phyloP scores from a whole-genome alignment of 2,329 filamentous ascomycete species.

The Hypomyces rosellus region DNA sequence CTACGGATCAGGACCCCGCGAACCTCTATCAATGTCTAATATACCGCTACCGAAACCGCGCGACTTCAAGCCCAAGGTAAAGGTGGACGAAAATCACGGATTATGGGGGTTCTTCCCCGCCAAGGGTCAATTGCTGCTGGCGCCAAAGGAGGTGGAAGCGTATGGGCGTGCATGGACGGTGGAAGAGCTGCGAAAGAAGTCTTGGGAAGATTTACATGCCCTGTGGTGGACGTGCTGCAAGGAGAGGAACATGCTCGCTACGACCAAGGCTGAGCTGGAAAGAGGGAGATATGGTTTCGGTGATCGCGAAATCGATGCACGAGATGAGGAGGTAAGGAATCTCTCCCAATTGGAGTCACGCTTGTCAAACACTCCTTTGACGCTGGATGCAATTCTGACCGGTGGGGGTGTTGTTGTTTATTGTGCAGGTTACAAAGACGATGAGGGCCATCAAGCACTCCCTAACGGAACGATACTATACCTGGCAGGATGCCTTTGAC shows the following conservation, averaged over 20 bases:
- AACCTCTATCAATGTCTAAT: slow-evolving; percentile 67
- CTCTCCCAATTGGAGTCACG: too few relatives aligned
- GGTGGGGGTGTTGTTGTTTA: background rate
- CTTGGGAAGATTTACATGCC: slow-evolving; percentile 85
- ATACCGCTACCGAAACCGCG: slow-evolving; percentile 65
- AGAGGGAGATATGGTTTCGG: slow-evolving; percentile 69
- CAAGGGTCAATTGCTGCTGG: slow-evolving; percentile 60
- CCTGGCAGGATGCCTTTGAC: slow-evolving; percentile 70
- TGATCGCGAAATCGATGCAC: slow-evolving; percentile 54
- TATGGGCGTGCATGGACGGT: slow-evolving; percentile 81
- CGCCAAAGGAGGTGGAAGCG: slow-evolving; percentile 61
- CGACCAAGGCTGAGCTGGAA: slow-evolving; percentile 62
- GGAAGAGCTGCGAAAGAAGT: slow-evolving; percentile 80
- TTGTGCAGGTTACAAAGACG: slow-evolving; percentile 61
- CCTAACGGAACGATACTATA: slow-evolving; percentile 81
- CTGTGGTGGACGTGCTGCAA: slow-evolving; percentile 94
- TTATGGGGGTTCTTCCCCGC: slow-evolving; percentile 88
- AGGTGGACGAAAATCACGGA: slow-evolving; percentile 69
- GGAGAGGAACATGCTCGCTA: slow-evolving; percentile 85
- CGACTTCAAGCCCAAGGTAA: slow-evolving; percentile 51
- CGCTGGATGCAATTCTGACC: too few relatives aligned
- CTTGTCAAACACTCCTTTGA: too few relatives aligned
- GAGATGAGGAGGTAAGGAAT: slow-evolving; percentile 58
- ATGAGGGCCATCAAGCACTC: slow-evolving; percentile 78
- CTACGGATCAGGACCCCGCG: slow-evolving; percentile 67